Conservation (phyloP, 2,329 filamentous ascomycete species). For the Sporothrix globosa region DNA sequence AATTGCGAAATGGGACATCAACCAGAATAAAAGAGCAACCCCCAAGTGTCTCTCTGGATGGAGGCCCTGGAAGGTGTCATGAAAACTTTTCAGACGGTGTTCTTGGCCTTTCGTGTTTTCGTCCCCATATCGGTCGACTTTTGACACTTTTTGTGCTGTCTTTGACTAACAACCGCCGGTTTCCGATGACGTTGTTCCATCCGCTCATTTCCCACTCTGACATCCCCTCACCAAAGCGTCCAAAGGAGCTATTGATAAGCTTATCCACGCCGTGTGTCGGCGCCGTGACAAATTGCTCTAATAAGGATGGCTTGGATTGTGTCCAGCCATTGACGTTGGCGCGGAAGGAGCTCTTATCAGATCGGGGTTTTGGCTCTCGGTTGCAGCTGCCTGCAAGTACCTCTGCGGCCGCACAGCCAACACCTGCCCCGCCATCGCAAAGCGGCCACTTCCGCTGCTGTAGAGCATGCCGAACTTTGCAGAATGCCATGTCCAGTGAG, state of each 20-base stretch:
- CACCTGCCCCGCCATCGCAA: constrained; percentile 5
- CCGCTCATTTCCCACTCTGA: neutral
- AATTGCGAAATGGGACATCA: no score
- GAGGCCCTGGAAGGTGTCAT: neutral
- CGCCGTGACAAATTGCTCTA: constrained; percentile 27
- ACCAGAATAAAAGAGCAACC: neutral
- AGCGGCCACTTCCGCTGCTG: neutral
- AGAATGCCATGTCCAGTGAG: no score
- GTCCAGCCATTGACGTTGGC: neutral
- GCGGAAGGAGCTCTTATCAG: neutral
- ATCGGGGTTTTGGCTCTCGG: neutral
- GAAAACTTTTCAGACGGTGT: neutral
- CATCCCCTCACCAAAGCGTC: neutral
- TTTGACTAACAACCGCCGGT: neutral
- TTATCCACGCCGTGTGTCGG: constrained; percentile 26
- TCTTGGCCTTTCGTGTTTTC: constrained; percentile 2
- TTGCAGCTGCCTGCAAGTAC: constrained; percentile 18
- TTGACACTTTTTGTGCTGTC: constrained; percentile 2
- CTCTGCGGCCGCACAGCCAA: neutral
- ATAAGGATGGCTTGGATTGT: neutral
- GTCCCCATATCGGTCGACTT: neutral
- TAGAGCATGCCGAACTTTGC: neutral
- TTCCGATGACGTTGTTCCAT: neutral
- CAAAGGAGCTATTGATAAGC: neutral
- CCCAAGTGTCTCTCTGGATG: neutral